Conservation (phyloP, 2,329 filamentous ascomycete species). For the Fusarium drepaniforme region DNA sequence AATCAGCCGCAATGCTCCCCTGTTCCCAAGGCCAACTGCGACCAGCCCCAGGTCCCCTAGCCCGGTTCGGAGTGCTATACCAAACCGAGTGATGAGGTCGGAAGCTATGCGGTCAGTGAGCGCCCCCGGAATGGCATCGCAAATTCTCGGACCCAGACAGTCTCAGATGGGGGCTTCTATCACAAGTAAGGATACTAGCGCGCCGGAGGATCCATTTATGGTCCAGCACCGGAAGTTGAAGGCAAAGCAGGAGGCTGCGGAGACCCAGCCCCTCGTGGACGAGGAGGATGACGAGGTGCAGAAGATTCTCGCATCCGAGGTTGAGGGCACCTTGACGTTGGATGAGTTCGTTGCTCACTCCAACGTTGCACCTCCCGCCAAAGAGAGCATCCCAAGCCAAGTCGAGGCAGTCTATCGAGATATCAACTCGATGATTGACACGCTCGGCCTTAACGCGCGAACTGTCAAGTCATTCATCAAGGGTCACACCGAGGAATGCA, state of each 20-base stretch:
- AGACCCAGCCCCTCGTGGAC: constrained; percentile 69
- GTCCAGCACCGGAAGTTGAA: constrained; percentile 64
- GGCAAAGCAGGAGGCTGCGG: constrained; percentile 68
- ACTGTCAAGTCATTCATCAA: constrained; percentile 75
- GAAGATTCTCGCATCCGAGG: constrained; percentile 68
- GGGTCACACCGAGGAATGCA: constrained; percentile 71
- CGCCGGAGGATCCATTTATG: constrained; percentile 61
- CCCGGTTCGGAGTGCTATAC: constrained; percentile 71
- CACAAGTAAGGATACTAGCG: constrained; percentile 50
- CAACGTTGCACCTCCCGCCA: constrained; percentile 64
- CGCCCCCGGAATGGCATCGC: constrained; percentile 69
- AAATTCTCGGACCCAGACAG: constrained; percentile 60
- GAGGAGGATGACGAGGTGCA: constrained; percentile 79
- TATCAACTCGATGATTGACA: constrained; percentile 95
- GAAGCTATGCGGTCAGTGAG: constrained; percentile 70
- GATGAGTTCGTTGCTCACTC: constrained; percentile 77
- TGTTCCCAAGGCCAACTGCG: constrained; percentile 66
- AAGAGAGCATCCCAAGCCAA: constrained; percentile 71
- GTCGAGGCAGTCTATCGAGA: constrained; percentile 80
- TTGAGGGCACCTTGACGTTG: constrained; percentile 71
- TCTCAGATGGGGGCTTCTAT: constrained; percentile 55
- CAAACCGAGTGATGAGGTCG: constrained; percentile 60
- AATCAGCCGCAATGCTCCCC: constrained; percentile 60
- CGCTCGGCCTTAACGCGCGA: constrained; percentile 83
- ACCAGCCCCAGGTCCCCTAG: constrained; percentile 80